These are phyloP conservation scores for Candida khao-thaluensis DNA, from an alignment of 805 yeast species.

Conservation along the genomic window DNA sequence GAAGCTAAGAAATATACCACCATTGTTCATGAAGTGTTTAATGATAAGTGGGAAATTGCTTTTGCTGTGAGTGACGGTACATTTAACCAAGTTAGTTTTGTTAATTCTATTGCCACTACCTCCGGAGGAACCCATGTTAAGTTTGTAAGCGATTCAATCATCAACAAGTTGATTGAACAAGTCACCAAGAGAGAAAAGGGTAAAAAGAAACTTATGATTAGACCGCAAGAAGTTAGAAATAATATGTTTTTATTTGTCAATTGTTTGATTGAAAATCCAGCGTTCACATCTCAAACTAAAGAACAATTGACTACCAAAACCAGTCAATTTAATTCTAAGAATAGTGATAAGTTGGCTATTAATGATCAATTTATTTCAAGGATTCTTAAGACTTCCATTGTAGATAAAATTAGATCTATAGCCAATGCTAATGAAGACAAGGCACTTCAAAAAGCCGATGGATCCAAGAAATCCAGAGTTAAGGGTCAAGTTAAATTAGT, in stretches of 20 bases:
- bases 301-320: constrained; percentile 91
- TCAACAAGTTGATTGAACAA: constrained; percentile 68
- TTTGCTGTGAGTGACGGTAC: constrained; percentile 88
- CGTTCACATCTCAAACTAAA: constrained; percentile 96
- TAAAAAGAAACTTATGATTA: constrained; percentile 65
- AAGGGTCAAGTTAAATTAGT: constrained; percentile 87
- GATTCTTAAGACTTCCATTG: constrained; percentile 61
- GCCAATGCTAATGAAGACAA: constrained; percentile 88
- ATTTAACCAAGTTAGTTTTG: constrained; percentile 94
- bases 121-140: constrained; percentile 96
- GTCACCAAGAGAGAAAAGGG: constrained; percentile 64
- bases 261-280: constrained; percentile 93
- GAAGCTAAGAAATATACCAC: constrained; percentile 36
- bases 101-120: constrained; percentile 96
- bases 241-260: constrained; percentile 89
- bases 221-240: constrained; percentile 84
- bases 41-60: constrained; percentile 94
- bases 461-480: constrained; percentile 76
- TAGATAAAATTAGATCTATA: constrained; percentile 76
- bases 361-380: constrained; percentile 74
- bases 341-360: constrained; percentile 53
- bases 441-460: constrained; percentile 86
- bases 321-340: constrained; percentile 82
- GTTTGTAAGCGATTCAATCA: constrained; percentile 79
- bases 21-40: constrained; percentile 75